These are phyloP conservation scores for Sphaerostilbella broomeana DNA, from an alignment of 2,329 filamentous ascomycete species.

Conservation along the genomic window DNA sequence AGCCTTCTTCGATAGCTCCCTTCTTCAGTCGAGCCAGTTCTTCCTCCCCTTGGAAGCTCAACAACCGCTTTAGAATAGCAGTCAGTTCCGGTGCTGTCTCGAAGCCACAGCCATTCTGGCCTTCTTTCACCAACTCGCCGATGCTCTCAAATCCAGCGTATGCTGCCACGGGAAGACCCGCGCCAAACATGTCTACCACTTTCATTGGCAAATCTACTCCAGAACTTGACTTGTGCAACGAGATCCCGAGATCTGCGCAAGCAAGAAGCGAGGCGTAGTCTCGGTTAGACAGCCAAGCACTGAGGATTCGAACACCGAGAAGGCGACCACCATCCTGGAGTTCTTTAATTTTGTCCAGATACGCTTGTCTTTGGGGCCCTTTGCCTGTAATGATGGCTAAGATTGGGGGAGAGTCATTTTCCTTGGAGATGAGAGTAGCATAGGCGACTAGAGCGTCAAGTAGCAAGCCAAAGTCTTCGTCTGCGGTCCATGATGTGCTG, in stretches of 20 bases:
- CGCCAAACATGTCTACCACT: conserved; percentile 97
- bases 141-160: conserved; percentile 85
- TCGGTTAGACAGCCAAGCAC: conserved; percentile 75
- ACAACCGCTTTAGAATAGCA: conserved; percentile 56
- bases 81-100: conserved; percentile 61
- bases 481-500: conserved; percentile 94
- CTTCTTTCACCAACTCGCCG: conserved; percentile 81
- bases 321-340: conserved; percentile 59
- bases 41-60: conserved; percentile 42
- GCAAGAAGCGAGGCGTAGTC: conserved; percentile 83
- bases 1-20: conserved; percentile 69
- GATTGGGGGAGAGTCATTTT: conserved; percentile 51
- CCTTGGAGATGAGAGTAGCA: conserved; percentile 45
- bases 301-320: conserved; percentile 63
- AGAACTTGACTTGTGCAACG: conserved; percentile 85
- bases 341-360: conserved; percentile 57
- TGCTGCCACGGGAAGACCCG: conserved; percentile 81
- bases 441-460: conserved; percentile 76
- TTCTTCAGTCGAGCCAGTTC: conserved; percentile 56
- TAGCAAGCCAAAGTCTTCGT: conserved; percentile 88
- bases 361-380: conserved; percentile 74
- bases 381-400: conserved; percentile 91
- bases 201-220: conserved; percentile 98
- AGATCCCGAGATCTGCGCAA: conserved; percentile 82
- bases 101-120: conserved; percentile 81